Base-by-base conservation (phyloP, 2,329 filamentous ascomycete genomes). In the Diaporthe helianthi region DNA sequence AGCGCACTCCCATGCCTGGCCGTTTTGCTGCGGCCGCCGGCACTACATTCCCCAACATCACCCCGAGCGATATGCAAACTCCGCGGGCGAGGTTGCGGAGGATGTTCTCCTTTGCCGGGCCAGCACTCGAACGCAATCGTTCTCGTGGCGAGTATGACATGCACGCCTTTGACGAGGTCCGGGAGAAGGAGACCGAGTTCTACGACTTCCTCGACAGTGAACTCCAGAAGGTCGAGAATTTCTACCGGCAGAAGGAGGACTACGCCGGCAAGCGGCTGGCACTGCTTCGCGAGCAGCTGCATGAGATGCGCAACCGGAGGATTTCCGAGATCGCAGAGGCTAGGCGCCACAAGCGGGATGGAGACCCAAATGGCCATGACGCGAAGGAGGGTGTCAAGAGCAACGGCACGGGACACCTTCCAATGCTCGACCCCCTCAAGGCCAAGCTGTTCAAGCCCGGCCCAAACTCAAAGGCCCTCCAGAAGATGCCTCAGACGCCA, bases 241-340 rank as follows among this genome's bases (percentile, higher is more conserved):
- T 99, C 76, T 98, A 98, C 82, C 90, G 88, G 74, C 82, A 88
- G 73, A 98, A 98, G 77, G 96, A 99, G 77, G 87, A 92, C 33
- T 93, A 98, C 77, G 93, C 95, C 0, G 91, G 89, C 0, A 83
- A 90, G 67, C 88, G 94, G 2, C 82, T 98, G 29, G 82, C 83
- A 0, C 79, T 91, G 4, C 83, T 99, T 55, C 88, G 92, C 51
- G 89, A 94, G 64, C 96, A 99, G 78, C 85, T 99, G 38, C 94
- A 97, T 76, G 92, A 97, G 75, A 97, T 98, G 93, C 88, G 94
- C 53, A 93, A 97, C 77, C 88, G 92, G 17, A 89, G 95, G 26
- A 86, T 93, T 33, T 86, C 91, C 65, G 93, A 98, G 76, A 83
- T 93, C 69, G 80, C 85, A 71, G 81, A 82, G 53, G 76, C 80